Evolutionary conservation across 2,329 filamentous ascomycete genomes (phyloP), one percentile per base, ranked within the genome.

Genomic region (Pyrenophora seminiperda): DNA sequence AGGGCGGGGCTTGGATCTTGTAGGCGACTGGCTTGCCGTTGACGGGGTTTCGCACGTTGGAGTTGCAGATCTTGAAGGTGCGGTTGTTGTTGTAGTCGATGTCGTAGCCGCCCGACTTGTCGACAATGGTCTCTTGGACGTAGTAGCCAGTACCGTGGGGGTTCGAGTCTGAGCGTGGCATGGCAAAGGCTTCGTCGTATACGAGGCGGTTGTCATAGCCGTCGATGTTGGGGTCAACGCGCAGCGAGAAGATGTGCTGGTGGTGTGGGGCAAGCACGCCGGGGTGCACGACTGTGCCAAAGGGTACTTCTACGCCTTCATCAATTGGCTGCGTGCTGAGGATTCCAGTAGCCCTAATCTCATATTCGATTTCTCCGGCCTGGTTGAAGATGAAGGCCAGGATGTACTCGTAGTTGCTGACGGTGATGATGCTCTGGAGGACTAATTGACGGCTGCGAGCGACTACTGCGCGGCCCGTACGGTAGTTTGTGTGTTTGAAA

Each of bases 341-440:
- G 50, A 89, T 87, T 4, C 86, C 86, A 1, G 86, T 89, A 13
- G 86, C 86, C 29, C 85, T 82, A 34, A 87, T 83, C 67, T 89
- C 86, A 62, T 88, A 86, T 57, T 79, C 78, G 38, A 89, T 65
- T 61, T 87, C 84, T 47, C 83, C 86, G 2, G 85, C 85, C 66
- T 89, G 86, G 67, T 88, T 87, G 75, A 89, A 88, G 43, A 85
- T 82, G 72, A 86, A 89, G 2, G 85, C 85, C 30, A 89, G 78
- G 59, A 89, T 87, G 65, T 89, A 89, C 65, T 89, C 86, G 71
- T 89, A 89, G 72, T 89, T 89, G 9, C 84, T 79, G 4, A 89
- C 83, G 0, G 85, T 89, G 72, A 87, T 87, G 67, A 89, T 89
- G 61, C 81, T 83, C 65, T 89, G 86, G 5, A 89, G 67, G 1